Base-by-base conservation (phyloP, 2,329 filamentous ascomycete species). In the Sporothrix inflata region DNA sequence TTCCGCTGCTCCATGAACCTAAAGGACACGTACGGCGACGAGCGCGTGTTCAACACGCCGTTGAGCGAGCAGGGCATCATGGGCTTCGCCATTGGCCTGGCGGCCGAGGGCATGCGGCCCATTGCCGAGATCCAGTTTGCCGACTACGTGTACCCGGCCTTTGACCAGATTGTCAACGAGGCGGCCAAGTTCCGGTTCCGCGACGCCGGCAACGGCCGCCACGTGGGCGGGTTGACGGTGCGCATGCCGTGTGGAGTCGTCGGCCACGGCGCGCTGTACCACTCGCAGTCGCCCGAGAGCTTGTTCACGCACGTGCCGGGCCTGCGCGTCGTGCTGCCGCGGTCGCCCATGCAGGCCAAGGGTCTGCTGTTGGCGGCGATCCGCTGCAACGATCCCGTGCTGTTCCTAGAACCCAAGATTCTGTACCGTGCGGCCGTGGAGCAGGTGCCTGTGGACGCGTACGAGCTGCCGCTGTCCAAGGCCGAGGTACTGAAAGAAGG, bases 111-210 rank as follows among this genome's bases (percentile, higher is more conserved):
- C 30, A 94, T 97, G 92, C 91, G 92, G 72, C 94, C 96, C 0
- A 89, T 98, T 30, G 95, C 95, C 0, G 96, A 99, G 84, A 94
- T 98, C 71, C 94, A 98, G 80, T 98, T 98, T 79, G 94, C 94
- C 73, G 94, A 98, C 80, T 98, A 98, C 80, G 90, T 97, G 71
- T 97, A 91, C 80, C 94, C 94, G 2, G 94, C 94, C 0, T 97
- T 97, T 78, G 94, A 98, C 78, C 94, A 98, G 83, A 87, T 98
- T 42, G 94, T 97, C 78, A 97, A 97, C 78, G 94, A 98, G 82
- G 94, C 93, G 0, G 93, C 94, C 74, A 97, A 97, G 82, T 91
- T 92, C 78, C 87, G 94, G 71, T 98, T 94, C 81, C 87, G 94
- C 66, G 91, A 92, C 67, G 89, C 89, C 0, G 75, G 78, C 21